Conservation (phyloP, 2,329 filamentous ascomycete species). For the Knufia petricola region DNA sequence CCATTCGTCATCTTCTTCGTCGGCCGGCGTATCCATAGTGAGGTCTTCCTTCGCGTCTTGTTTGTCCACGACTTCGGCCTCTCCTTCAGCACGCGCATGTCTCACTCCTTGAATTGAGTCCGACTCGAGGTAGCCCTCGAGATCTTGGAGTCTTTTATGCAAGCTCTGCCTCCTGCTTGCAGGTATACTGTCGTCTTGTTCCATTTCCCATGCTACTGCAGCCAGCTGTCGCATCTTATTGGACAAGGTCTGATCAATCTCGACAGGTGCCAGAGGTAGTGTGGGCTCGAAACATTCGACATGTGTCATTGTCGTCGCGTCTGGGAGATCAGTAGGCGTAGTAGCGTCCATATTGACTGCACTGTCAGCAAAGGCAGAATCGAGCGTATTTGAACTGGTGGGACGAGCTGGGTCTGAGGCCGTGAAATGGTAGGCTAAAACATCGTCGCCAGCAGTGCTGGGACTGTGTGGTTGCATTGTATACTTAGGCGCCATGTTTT, state of each 20-base stretch:
- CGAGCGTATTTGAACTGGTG: constrained; percentile 17
- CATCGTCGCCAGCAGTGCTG: neutral
- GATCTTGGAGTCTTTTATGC: constrained; percentile 4
- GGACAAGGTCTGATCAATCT: constrained; percentile 7
- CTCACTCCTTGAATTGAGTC: neutral
- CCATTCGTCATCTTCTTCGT: constrained; percentile 25
- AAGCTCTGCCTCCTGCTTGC: neutral
- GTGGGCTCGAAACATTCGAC: neutral
- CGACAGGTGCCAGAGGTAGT: neutral
- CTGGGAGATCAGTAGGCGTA: constrained; percentile 9
- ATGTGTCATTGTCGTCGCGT: neutral
- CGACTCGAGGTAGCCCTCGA: constrained; percentile 1
- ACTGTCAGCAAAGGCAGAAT: constrained; percentile 24
- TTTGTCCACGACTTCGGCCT: constrained; percentile 11
- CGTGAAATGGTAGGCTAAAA: constrained; percentile 2
- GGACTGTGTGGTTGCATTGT: neutral
- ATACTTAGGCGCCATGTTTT: neutral
- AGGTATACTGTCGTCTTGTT: constrained; percentile 9
- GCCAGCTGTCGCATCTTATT: constrained; percentile 9
- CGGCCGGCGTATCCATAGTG: constrained; percentile 14
- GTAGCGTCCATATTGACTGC: constrained; percentile 23
- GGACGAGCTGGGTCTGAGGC: constrained; percentile 11
- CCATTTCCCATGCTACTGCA: constrained; percentile 7
- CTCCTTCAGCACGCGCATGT: neutral
- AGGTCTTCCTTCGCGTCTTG: constrained; percentile 12